Evolutionary conservation across 805 yeast species (phyloP), one percentile per base, ranked within the genome.

Genomic region (Peterozyma toletana): DNA sequence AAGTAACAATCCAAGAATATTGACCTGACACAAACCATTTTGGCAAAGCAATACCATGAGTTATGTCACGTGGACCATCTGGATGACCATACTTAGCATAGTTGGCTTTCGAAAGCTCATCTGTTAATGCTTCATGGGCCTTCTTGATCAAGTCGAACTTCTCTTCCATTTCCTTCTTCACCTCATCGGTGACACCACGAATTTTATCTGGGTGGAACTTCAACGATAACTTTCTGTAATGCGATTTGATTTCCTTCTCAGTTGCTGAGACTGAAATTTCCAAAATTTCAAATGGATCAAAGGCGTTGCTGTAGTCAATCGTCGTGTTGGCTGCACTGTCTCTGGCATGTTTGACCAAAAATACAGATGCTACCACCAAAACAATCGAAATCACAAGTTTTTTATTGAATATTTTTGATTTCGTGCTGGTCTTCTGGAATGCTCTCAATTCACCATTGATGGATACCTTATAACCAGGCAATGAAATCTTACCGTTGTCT

Each of bases 11-110:
- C 17, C 83, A 53, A 3, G 83, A 75, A 4, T 95, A 81, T 46
- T 80, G 73, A 37, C 95, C 89, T 50, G 88, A 96, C 30, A 95
- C 86, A 48, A 93, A 71, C 64, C 86, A 88, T 59, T 84, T 81
- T 30, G 99, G 99, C 51, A 93, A 67, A 0, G 98, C 99, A 62
- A 93, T 89, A 49, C 99, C 99, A 60, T 88, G 96, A 16, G 83
- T 68, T 15, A 83, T 73, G 27, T 86, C 86, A 63, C 87, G 96
- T 36, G 95, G 96, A 37, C 99, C 99, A 67, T 93, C 99, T 4
- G 99, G 99, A 60, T 95, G 96, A 40, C 99, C 99, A 57, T 83
- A 93, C 53, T 78, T 81, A 54, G 83, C 68, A 61, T 77, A 89
- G 60, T 93, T 93, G 53, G 86, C 86, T 54, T 79, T 84, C 3